Evolutionary conservation across 163 green algal genomes (phyloP).

Genomic region (Smithsoniella earleae): DNA sequence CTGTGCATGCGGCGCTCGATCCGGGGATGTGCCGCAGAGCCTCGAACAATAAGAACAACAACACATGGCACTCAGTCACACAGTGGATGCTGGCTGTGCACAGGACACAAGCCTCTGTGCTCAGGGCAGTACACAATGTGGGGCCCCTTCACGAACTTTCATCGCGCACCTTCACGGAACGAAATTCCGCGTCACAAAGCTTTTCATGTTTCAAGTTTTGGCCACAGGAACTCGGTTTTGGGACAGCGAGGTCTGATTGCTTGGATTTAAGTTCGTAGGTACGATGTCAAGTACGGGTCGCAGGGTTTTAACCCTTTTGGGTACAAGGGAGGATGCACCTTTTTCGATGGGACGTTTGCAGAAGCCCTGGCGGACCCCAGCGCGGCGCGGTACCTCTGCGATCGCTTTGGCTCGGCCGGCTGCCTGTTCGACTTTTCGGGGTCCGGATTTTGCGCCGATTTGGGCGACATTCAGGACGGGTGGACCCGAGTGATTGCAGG

Average conservation of each 20-base stretch:
- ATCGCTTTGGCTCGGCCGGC: background rate
- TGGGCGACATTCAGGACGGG: too few relatives aligned
- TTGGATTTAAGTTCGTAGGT: background rate
- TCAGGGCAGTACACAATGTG: too few relatives aligned
- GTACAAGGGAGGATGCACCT: constrained; percentile 4
- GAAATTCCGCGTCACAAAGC: background rate
- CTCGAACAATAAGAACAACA: too few relatives aligned
- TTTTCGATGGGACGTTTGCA: background rate
- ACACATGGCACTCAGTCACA: too few relatives aligned
- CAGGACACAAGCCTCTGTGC: too few relatives aligned
- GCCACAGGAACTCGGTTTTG: too few relatives aligned
- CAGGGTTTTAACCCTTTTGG: background rate
- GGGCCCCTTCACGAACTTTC: background rate
- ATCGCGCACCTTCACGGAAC: background rate
- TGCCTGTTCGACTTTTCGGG: constrained; percentile 9
- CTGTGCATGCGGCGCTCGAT: too few relatives aligned
- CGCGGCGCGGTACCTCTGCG: constrained; percentile 14
- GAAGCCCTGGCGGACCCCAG: too few relatives aligned
- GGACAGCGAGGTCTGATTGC: background rate
- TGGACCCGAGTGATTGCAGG: too few relatives aligned
- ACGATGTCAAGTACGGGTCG: constrained; percentile 14
- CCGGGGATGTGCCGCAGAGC: too few relatives aligned
- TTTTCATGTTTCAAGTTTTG: too few relatives aligned
- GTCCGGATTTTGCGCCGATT: background rate
- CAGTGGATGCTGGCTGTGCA: too few relatives aligned